Percentiles rank a stretch among this genome's conserved stretches.
Evolutionary conservation across 331 rosid species (phyloP).

Genomic region (Telfairia occidentalis): DNA sequence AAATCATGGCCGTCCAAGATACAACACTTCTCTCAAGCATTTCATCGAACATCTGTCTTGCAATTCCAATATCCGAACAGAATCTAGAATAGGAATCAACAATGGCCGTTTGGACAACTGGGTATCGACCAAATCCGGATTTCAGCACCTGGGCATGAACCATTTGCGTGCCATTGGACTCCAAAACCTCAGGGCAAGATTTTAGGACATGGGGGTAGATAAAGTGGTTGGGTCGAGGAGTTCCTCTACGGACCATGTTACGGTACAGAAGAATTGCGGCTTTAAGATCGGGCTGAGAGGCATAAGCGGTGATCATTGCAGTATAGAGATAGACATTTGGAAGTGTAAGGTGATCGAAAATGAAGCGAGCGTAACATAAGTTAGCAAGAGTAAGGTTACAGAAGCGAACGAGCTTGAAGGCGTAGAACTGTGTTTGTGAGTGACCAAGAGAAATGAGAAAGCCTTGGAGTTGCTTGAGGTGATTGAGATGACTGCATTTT

Average conservation of each 20-base stretch:
- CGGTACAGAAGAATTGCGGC: conserved; percentile 33
- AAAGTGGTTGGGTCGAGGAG: conserved; percentile 39
- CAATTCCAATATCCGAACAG: conserved; percentile 19
- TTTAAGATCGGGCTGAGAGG: conserved; percentile 27
- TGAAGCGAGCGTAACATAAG: conserved; percentile 42
- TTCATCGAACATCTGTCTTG: conserved; percentile 50
- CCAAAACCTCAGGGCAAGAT: conserved; percentile 28
- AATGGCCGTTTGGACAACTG: conserved; percentile 61
- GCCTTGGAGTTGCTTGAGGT: conserved; percentile 58
- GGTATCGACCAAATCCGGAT: conserved; percentile 47
- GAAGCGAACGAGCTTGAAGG: conserved; percentile 70
- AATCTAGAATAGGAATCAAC: conserved; percentile 39
- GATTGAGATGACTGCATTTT: conserved; percentile 39
- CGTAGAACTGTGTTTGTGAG: conserved; percentile 52
- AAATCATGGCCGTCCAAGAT: conserved; percentile 58
- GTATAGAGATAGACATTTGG: conserved; percentile 57
- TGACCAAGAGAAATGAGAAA: conserved; percentile 43
- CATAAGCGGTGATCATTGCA: conserved; percentile 61
- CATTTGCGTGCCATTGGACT: conserved; percentile 14
- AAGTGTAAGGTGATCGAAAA: conserved; percentile 34
- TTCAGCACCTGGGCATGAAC: conserved; percentile 45
- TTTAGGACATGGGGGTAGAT: conserved; percentile 54
- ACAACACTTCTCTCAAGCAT: conserved; percentile 53
- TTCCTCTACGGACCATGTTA: conserved; percentile 30
- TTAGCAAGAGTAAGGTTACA: conserved; percentile 36